These are phyloP conservation scores for Bondarzewia mesenterica DNA, from an alignment of 1,284 basidiomycete species.

Conservation along the genomic window DNA sequence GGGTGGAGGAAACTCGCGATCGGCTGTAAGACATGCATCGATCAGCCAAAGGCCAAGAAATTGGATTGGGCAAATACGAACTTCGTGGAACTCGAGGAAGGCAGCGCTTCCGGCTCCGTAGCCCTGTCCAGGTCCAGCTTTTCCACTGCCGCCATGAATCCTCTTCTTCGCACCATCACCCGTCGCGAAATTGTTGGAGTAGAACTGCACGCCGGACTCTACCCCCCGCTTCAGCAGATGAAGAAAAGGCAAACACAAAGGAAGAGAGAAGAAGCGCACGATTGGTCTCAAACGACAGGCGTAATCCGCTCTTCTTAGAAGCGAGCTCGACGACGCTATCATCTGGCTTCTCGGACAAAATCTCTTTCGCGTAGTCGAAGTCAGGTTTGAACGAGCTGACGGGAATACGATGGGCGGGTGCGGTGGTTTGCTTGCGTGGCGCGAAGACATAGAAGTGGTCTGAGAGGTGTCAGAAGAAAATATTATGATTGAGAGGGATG, in stretches of 20 bases:
- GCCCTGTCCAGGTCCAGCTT: constrained; percentile 45
- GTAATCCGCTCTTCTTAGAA: constrained; percentile 51
- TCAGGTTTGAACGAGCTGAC: constrained; percentile 21
- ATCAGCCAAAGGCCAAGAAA: too few relatives aligned
- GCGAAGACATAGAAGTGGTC: constrained; percentile 62
- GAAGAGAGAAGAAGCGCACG: constrained; percentile 33
- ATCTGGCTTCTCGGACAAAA: constrained; percentile 31
- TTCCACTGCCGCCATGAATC: constrained; percentile 67
- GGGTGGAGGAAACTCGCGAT: constrained; percentile 10
- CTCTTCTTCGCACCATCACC: constrained; percentile 52
- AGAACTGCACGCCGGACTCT: constrained; percentile 72
- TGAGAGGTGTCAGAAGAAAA: constrained; percentile 16
- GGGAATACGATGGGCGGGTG: constrained; percentile 29
- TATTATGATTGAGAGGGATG: background rate
- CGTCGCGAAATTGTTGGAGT: constrained; percentile 49
- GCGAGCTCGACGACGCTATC: constrained; percentile 44
- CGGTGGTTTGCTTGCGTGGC: constrained; percentile 28
- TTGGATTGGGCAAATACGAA: too few relatives aligned
- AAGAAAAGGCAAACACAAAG: background rate
- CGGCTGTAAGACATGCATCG: constrained; percentile 1
- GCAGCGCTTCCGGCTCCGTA: constrained; percentile 55
- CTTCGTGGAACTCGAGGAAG: constrained; percentile 70
- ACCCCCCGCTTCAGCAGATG: constrained; percentile 2
- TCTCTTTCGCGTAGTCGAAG: constrained; percentile 40
- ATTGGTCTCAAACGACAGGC: constrained; percentile 56